A percentile compares a stretch with the other conserved stretches of the same genome.
These are phyloP conservation scores for Boletus tomentosulus DNA, from an alignment of 768 basidiomycete genomes.

Conservation along the genomic window DNA sequence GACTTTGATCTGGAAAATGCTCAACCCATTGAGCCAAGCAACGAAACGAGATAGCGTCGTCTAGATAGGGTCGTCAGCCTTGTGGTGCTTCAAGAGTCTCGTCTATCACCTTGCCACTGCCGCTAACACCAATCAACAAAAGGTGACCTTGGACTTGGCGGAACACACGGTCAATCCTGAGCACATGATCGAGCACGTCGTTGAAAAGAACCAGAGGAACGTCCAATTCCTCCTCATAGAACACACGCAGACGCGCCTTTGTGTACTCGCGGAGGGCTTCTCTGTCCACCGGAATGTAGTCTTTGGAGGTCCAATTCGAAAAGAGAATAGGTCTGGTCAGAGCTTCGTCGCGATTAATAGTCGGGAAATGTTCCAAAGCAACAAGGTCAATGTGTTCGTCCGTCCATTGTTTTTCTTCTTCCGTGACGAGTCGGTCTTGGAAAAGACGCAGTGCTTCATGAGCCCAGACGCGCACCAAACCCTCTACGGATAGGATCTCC, in stretches of 20 bases:
- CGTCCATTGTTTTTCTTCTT: conserved; percentile 93
- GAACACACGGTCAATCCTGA: conserved; percentile 98
- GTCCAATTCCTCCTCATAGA: conserved; percentile 98
- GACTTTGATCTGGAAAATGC: conserved; percentile 99
- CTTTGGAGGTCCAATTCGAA: conserved; percentile 98
- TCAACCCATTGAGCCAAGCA: conserved; percentile 99
- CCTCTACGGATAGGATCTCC: conserved; percentile 91
- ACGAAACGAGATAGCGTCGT: conserved; percentile 97
- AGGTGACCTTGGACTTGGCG: conserved; percentile 96
- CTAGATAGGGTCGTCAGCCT: conserved; percentile 38
- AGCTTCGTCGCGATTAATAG: conserved; percentile 83
- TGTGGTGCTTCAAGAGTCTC: conserved; percentile 1
- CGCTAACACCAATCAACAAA: conserved; percentile 94
- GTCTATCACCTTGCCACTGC: conserved; percentile 85
- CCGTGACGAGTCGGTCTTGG: conserved; percentile 92
- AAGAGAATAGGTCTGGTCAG: conserved; percentile 87
- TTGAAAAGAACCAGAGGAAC: conserved; percentile 98
- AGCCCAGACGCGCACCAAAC: conserved; percentile 95
- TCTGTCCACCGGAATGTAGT: conserved; percentile 93
- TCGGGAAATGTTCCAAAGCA: conserved; percentile 90
- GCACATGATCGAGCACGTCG: conserved; percentile 95
- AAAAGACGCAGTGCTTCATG: conserved; percentile 97
- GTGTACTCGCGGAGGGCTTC: conserved; percentile 93
- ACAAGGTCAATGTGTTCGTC: conserved; percentile 84
- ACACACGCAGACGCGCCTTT: conserved; percentile 94